Conservation (phyloP, 352 stramenopile species). For the Phytophthora cactorum region DNA sequence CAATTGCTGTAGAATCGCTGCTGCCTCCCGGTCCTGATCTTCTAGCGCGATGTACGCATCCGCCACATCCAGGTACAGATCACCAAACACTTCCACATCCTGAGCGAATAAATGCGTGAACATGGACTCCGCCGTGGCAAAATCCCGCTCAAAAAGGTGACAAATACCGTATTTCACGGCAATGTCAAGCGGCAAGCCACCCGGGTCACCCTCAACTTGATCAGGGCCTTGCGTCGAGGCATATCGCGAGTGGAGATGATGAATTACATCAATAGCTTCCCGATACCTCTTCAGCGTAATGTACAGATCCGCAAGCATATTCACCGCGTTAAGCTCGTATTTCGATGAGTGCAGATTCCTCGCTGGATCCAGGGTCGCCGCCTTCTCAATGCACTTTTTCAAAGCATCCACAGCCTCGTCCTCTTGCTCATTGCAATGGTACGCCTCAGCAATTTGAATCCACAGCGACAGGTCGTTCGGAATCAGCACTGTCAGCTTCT, state of each 20-base stretch:
- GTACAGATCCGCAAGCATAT: slow-evolving; percentile 89
- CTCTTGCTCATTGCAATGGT: slow-evolving; percentile 88
- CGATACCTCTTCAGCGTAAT: slow-evolving; percentile 88
- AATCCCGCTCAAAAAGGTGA: slow-evolving; percentile 79
- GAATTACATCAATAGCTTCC: slow-evolving; percentile 81
- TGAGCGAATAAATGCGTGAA: slow-evolving; percentile 86
- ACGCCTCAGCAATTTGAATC: slow-evolving; percentile 89
- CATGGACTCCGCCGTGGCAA: slow-evolving; percentile 77
- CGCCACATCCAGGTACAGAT: slow-evolving; percentile 85
- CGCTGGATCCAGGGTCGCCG: slow-evolving; percentile 59
- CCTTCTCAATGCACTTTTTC: slow-evolving; percentile 86
- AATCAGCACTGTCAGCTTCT: slow-evolving; percentile 74
- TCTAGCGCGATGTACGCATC: slow-evolving; percentile 81
- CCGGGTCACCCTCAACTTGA: slow-evolving; percentile 69
- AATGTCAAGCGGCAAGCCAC: slow-evolving; percentile 82
- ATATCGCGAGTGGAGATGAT: slow-evolving; percentile 75
- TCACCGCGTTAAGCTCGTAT: slow-evolving; percentile 87
- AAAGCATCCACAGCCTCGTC: slow-evolving; percentile 85
- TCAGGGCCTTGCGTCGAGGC: slow-evolving; percentile 60
- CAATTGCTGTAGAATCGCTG: slow-evolving; percentile 72
- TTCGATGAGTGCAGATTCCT: slow-evolving; percentile 71
- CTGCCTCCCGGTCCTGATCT: slow-evolving; percentile 69
- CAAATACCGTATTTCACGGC: slow-evolving; percentile 90
- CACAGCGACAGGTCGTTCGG: slow-evolving; percentile 83
- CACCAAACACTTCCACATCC: slow-evolving; percentile 85